Evolutionary conservation across 495 filamentous ascomycete species (phyloP), one percentile per base, ranked within the genome.

Genomic region (Filosporella fistucella): DNA sequence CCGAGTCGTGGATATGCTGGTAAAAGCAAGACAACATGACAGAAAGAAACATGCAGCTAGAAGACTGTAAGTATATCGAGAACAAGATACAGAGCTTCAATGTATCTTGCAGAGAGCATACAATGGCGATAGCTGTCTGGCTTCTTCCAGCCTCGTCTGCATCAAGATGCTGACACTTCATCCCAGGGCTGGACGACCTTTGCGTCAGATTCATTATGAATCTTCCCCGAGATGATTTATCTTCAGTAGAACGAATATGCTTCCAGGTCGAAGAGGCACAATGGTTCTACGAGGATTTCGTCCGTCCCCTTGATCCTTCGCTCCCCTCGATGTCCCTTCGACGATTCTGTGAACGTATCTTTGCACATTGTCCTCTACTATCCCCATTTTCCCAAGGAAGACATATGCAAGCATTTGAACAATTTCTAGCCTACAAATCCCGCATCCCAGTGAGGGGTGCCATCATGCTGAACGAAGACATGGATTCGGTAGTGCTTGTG

Each of bases 261-360:
- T 98, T 98, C 65, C 91, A 96, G 69, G 85, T 98, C 45, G 93
- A 98, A 67, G 94, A 96, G 61, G 93, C 93, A 60, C 93, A 98
- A 85, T 98, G 93, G 93, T 97, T 90, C 66, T 98, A 96, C 81
- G 94, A 97, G 68, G 93, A 98, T 67, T 98, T 97, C 61, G 87
- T 98, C 65, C 86, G 94, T 28, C 90, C 89, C 24, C 70, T 91
- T 44, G 88, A 96, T 60, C 89, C 89, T 8, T 73, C 74, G 25
- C 70, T 97, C 3, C 94, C 94, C 6, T 88, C 85, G 1, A 80
- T 97, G 65, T 81, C 81, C 28, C 77, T 97, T 9, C 81, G 86
- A 37, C 77, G 70, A 22, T 98, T 98, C 65, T 88, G 83, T 49
- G 68, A 89, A 32, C 82, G 84, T 53, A 93, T 97, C 52, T 96